Percentiles rank a stretch among this genome's conserved stretches.
Conservation (phyloP, 106 monocot species). For the Phalaenopsis equestris region DNA sequence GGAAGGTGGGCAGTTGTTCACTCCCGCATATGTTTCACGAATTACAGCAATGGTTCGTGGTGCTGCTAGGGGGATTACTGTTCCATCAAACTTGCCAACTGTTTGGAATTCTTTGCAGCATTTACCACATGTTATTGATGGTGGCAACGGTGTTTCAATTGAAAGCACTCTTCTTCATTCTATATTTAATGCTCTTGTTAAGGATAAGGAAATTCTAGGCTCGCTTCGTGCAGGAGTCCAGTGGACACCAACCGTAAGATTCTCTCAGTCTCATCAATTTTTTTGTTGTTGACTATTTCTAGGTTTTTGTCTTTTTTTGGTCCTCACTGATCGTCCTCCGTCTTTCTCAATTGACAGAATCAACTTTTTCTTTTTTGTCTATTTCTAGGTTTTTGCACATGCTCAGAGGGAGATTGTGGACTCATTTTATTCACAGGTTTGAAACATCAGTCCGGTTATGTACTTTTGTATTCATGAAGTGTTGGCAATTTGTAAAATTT, state of each 20-base stretch:
- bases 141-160: constrained; percentile 61
- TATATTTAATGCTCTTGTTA: constrained; percentile 70
- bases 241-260: constrained; percentile 89
- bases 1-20: constrained; percentile 92
- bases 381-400: constrained; percentile 84
- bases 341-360: neutral
- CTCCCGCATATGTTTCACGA: constrained; percentile 81
- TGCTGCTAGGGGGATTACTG: constrained; percentile 78
- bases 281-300: neutral
- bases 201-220: constrained; percentile 74
- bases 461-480: neutral
- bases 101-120: constrained; percentile 85
- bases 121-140: constrained; percentile 61
- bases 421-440: constrained; percentile 94
- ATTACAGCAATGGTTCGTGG: constrained; percentile 92
- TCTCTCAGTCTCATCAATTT: neutral
- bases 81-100: constrained; percentile 69
- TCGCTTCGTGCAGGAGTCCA: constrained; percentile 83
- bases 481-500: neutral
- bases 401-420: constrained; percentile 93
- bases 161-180: constrained; percentile 85
- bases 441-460: constrained; percentile 3
- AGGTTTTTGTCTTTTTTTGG: neutral
- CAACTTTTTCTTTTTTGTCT: neutral
- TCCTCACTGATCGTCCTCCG: neutral